Percentiles rank a stretch among this genome's conserved stretches.
phyloP scores from a whole-genome alignment of 441 rosid species.

The Populus hybrid region DNA sequence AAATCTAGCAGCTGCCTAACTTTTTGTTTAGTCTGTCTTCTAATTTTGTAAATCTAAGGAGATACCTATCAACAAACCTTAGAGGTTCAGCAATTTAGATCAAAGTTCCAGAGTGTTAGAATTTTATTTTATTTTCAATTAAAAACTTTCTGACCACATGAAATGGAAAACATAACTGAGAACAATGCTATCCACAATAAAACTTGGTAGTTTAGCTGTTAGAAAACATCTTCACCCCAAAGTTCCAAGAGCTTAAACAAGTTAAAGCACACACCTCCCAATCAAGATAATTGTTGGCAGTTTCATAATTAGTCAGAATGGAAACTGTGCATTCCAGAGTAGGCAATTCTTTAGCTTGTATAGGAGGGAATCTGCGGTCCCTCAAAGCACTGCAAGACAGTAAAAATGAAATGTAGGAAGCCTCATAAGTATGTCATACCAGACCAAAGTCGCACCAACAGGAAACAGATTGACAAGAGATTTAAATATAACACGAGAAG shows the following conservation, averaged over 20 bases:
- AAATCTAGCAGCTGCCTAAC: neutral
- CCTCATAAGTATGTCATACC: neutral
- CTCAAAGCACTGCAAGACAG: conserved; percentile 73
- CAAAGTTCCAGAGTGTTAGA: neutral
- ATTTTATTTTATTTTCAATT: neutral
- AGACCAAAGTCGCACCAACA: neutral
- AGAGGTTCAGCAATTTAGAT: neutral
- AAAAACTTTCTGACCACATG: neutral
- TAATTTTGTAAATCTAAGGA: neutral
- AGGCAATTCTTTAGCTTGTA: conserved; percentile 89
- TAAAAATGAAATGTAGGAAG: conserved; percentile 7
- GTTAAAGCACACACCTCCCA: conserved; percentile 75
- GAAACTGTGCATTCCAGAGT: conserved; percentile 90
- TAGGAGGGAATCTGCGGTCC: conserved; percentile 96
- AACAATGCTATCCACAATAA: neutral
- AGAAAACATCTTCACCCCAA: neutral
- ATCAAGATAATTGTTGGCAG: conserved; percentile 75
- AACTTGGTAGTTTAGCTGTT: neutral
- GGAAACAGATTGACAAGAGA: neutral
- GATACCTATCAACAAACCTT: neutral
- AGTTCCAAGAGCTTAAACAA: conserved; percentile 10
- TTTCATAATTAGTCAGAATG: conserved; percentile 75
- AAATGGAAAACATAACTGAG: neutral
- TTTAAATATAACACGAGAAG: neutral
- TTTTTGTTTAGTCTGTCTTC: no score